These are phyloP conservation scores for Arthroderma sp. DNA, from an alignment of 2,329 filamentous ascomycete species.

Conservation along the genomic window DNA sequence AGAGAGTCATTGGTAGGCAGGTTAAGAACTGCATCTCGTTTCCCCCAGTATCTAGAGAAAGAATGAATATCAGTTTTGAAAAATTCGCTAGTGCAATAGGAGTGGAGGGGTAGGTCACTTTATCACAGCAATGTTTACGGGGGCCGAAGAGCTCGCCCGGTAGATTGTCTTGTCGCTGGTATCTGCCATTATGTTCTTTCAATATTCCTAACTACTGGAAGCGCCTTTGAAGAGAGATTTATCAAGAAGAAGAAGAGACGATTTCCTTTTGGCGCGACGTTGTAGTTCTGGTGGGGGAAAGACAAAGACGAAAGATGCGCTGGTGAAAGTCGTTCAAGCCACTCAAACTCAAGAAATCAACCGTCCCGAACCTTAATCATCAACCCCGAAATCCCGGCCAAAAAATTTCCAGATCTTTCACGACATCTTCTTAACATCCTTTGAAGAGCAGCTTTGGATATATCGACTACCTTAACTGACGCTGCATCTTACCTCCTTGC, in stretches of 20 bases:
- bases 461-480: no score
- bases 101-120: slow-evolving; percentile 47
- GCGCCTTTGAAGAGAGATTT: not conserved
- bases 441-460: no score
- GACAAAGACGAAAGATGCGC: not conserved
- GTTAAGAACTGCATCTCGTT: slow-evolving; percentile 85
- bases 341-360: no score
- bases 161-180: slow-evolving; percentile 46
- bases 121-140: slow-evolving; percentile 96
- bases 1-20: slow-evolving; percentile 96
- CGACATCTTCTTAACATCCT: no score
- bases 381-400: no score
- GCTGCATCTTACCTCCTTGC: no score
- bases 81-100: slow-evolving; percentile 6
- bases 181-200: slow-evolving; percentile 1
- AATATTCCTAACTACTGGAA: no score
- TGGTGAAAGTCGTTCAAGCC: no score
- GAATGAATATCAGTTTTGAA: not conserved
- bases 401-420: no score
- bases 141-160: slow-evolving; percentile 88
- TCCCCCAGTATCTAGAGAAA: slow-evolving; percentile 72
- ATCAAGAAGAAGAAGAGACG: not conserved
- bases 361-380: no score
- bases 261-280: not conserved
- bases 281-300: not conserved